These are phyloP conservation scores for Cyclotella distinguenda DNA, from an alignment of 108 stramenopile genomes.

Conservation along the genomic window DNA sequence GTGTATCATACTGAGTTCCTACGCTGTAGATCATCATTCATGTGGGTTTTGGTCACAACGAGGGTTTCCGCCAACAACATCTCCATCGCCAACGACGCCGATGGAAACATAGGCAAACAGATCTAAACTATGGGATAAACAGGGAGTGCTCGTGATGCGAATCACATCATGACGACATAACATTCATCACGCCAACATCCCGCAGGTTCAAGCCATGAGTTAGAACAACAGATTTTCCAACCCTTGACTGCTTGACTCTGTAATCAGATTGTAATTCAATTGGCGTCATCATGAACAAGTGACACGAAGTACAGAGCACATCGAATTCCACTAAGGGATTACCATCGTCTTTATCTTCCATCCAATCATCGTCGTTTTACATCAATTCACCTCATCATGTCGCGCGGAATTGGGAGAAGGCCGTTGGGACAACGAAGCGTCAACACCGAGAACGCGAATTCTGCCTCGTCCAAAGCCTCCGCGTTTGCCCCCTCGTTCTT, in stretches of 20 bases:
- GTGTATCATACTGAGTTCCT: too few species aligned
- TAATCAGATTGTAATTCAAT: too few species aligned
- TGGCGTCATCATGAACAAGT: too few species aligned
- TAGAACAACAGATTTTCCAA: too few species aligned
- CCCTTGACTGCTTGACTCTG: too few species aligned
- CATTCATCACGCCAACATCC: not conserved
- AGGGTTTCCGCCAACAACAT: not conserved
- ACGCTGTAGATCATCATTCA: too few species aligned
- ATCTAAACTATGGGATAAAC: slow-evolving; percentile 3
- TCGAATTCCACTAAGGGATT: too few species aligned
- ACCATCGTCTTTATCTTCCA: too few species aligned
- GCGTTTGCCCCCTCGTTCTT: slow-evolving; percentile 9
- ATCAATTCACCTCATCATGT: slow-evolving; percentile 20
- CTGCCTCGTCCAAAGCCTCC: slow-evolving; percentile 20
- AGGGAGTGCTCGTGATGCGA: not conserved
- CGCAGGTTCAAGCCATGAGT: too few species aligned
- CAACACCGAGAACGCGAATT: slow-evolving; percentile 17
- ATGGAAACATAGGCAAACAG: not conserved
- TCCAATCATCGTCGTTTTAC: too few species aligned
- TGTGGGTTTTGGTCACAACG: too few species aligned
- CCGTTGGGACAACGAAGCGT: slow-evolving; percentile 22
- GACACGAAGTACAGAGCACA: too few species aligned
- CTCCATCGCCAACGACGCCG: slow-evolving; percentile 4
- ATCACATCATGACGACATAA: not conserved
- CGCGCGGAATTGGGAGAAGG: slow-evolving; percentile 20